Evolutionary conservation across 2,329 filamentous ascomycete genomes (phyloP).

Genomic region (Coniella vitis): DNA sequence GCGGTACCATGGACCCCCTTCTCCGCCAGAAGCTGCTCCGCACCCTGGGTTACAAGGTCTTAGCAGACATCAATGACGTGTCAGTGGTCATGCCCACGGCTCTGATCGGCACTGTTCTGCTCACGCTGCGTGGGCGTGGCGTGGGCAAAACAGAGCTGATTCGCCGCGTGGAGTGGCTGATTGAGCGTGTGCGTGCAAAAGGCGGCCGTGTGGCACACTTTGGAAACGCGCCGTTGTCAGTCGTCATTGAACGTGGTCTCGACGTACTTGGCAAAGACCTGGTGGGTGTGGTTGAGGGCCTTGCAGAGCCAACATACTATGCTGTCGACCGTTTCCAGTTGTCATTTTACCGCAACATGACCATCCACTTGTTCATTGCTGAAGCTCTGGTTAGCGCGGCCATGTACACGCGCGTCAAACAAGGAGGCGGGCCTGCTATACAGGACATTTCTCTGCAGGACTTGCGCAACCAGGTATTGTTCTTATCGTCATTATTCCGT

Average conservation of each 20-base stretch:
- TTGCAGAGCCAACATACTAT: constrained; percentile 88
- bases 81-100: constrained; percentile 98
- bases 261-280: constrained; percentile 88
- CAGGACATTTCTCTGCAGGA: constrained; percentile 73
- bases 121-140: constrained; percentile 85
- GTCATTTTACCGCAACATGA: constrained; percentile 99
- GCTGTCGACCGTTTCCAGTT: constrained; percentile 95
- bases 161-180: constrained; percentile 85
- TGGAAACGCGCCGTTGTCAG: constrained; percentile 67
- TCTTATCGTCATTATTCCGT: constrained; percentile 88
- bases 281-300: constrained; percentile 68
- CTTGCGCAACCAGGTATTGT: constrained; percentile 72
- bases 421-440: constrained; percentile 74
- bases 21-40: constrained; percentile 68
- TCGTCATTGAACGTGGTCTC: constrained; percentile 81
- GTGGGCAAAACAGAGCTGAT: constrained; percentile 83
- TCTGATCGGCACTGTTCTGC: constrained; percentile 83
- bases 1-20: constrained; percentile 39
- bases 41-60: constrained; percentile 83
- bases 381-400: constrained; percentile 85
- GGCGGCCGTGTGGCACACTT: constrained; percentile 93
- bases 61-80: constrained; percentile 90
- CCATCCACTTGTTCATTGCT: constrained; percentile 93
- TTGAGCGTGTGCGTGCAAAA: constrained; percentile 71
- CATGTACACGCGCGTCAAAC: constrained; percentile 87